A percentile compares a stretch with the other conserved stretches of the same genome.
phyloP scores from a whole-genome alignment of 805 yeast genomes.

The Saccharomycopsis microspora region DNA sequence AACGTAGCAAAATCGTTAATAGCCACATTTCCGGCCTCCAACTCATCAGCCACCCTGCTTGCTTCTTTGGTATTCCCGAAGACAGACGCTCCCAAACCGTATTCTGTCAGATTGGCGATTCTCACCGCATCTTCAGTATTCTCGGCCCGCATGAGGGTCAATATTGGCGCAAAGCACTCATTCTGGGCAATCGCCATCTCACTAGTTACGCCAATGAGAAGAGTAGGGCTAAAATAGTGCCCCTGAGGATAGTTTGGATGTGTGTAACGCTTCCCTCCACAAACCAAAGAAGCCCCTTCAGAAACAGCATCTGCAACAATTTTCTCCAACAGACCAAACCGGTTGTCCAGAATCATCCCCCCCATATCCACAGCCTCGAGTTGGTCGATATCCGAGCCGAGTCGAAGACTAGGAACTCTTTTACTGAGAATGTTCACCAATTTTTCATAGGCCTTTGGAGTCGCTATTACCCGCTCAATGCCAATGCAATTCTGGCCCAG shows the following conservation, averaged over 20 bases:
- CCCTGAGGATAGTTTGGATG: constrained; percentile 97
- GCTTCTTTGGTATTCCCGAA: constrained; percentile 61
- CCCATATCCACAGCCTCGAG: constrained; percentile 91
- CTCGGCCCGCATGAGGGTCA: constrained; percentile 67
- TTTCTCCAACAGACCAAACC: constrained; percentile 57
- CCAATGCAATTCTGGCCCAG: constrained; percentile 99
- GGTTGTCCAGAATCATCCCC: constrained; percentile 74
- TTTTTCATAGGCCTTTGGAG: constrained; percentile 54
- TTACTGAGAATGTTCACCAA: constrained; percentile 45
- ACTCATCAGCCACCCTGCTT: constrained; percentile 46
- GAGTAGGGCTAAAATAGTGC: constrained; percentile 84
- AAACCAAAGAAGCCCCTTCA: constrained; percentile 68
- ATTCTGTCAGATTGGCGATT: constrained; percentile 75
- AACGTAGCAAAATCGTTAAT: constrained; percentile 96
- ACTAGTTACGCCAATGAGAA: constrained; percentile 70
- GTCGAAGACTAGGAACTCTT: constrained; percentile 50
- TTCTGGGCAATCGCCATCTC: constrained; percentile 72
- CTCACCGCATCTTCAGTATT: constrained; percentile 55
- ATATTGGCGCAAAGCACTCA: constrained; percentile 92
- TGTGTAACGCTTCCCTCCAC: constrained; percentile 69
- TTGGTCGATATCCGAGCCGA: constrained; percentile 91
- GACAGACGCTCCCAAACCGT: constrained; percentile 87
- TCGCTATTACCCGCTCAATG: constrained; percentile 83
- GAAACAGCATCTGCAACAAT: constrained; percentile 64
- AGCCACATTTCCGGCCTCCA: constrained; percentile 87